Evolutionary conservation across 2,329 filamentous ascomycete genomes (phyloP), one percentile per base, ranked within the genome.

Genomic region (Dactylonectria estremocensis): DNA sequence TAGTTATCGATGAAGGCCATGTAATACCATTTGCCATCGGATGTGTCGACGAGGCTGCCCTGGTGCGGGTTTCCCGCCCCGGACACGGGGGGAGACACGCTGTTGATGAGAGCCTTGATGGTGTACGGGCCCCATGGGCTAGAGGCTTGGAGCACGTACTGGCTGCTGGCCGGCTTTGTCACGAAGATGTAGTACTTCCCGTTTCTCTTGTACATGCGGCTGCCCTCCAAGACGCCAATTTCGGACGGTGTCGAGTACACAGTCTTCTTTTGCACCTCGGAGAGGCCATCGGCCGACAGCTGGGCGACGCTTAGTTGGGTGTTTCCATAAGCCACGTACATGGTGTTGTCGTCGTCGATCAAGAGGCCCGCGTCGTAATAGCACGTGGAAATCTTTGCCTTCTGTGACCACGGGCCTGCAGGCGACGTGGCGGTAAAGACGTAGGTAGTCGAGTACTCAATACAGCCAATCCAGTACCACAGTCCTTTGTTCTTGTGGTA

Each of bases 361-460:
- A 89, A 77, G 2, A 91, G 73, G 0, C 88, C 87, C 22, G 80
- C 82, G 73, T 90, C 88, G 68, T 90, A 90, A 69, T 88, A 89
- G 76, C 87, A 90, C 24, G 84, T 81, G 52, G 86, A 83, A 28
- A 88, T 80, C 1, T 75, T 81, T 3, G 77, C 77, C 20, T 74
- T 68, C 49, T 81, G 76, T 2, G 68, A 80, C 85, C 85, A 88
- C 0, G 83, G 83, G 0, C 83, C 84, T 0, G 77, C 76, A 2
- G 80, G 80, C 22, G 77, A 74, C 2, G 76, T 61, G 0, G 87
- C 81, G 0, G 87, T 88, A 72, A 85, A 90, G 43, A 90, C 76
- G 70, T 87, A 88, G 0, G 87, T 88, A n/a, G 81, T 80, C 18
- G 80, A 57, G 4, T 40, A 83, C 33, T 86, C 82, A 43, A 88